phyloP scores from a whole-genome alignment of 2,329 filamentous ascomycete species.

The Sarocladiaceae sp. region DNA sequence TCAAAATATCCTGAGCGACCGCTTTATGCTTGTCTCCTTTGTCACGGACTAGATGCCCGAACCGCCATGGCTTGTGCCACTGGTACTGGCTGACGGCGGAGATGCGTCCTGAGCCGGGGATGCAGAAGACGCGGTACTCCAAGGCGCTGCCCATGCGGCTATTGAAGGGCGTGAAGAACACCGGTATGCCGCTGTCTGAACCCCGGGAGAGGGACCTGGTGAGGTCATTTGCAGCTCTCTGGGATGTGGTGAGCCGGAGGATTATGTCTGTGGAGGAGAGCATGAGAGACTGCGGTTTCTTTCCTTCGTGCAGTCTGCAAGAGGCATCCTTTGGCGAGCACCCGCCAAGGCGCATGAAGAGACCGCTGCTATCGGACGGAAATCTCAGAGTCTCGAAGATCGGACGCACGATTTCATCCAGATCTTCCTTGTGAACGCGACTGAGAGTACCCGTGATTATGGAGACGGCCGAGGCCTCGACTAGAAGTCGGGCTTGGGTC shows the following conservation, averaged over 20 bases:
- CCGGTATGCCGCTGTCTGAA: slow-evolving; percentile 17
- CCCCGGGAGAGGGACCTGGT: slow-evolving; percentile 12
- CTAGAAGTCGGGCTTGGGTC: slow-evolving; percentile 24
- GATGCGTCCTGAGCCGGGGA: slow-evolving; percentile 25
- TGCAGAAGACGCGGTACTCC: slow-evolving; percentile 41
- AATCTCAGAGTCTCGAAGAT: slow-evolving; percentile 20
- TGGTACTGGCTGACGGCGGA: slow-evolving; percentile 35
- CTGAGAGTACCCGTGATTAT: slow-evolving; percentile 25
- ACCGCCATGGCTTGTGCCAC: slow-evolving; percentile 32
- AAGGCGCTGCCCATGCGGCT: slow-evolving; percentile 28
- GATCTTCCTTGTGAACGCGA: slow-evolving; percentile 25
- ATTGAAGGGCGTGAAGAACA: slow-evolving; percentile 39
- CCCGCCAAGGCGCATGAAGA: slow-evolving; percentile 38
- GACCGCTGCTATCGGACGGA: slow-evolving; percentile 22
- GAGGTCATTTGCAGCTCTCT: slow-evolving; percentile 23
- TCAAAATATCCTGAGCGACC: slow-evolving; percentile 15
- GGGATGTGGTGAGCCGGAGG: slow-evolving; percentile 32
- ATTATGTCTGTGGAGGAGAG: slow-evolving; percentile 28
- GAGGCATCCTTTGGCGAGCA: slow-evolving; percentile 40
- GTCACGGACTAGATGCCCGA: slow-evolving; percentile 13
- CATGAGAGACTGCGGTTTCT: slow-evolving; percentile 17
- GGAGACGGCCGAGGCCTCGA: slow-evolving; percentile 25
- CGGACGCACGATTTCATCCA: slow-evolving; percentile 25
- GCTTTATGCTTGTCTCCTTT: slow-evolving; percentile 13
- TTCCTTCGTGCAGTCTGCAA: slow-evolving; percentile 15